These are phyloP conservation scores for Pyricularia pennisetigena DNA, from an alignment of 2,329 filamentous ascomycete species.

Conservation along the genomic window DNA sequence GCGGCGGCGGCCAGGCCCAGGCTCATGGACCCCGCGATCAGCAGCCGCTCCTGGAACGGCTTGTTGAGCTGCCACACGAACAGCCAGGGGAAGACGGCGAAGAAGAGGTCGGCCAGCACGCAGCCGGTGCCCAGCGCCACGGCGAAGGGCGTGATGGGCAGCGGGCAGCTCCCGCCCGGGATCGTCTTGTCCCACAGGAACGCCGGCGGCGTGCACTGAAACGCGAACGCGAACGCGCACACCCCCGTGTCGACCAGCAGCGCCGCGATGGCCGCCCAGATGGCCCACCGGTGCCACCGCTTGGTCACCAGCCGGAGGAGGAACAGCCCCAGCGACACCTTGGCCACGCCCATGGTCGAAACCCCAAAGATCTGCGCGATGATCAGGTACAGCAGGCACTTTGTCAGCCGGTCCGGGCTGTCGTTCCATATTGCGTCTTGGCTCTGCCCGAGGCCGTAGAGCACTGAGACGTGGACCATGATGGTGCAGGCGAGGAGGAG, in stretches of 20 bases:
- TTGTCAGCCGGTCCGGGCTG: slow-evolving; percentile 1
- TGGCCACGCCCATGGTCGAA: slow-evolving; percentile 25
- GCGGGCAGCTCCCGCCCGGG: slow-evolving; percentile 22
- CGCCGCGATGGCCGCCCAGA: slow-evolving; percentile 21
- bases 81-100: slow-evolving; percentile 30
- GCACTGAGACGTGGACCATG: neutral
- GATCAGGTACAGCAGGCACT: neutral
- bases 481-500: slow-evolving; percentile 3
- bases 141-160: slow-evolving; percentile 24
- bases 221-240: slow-evolving; percentile 25
- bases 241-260: slow-evolving; percentile 14
- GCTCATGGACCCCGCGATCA: slow-evolving; percentile 29
- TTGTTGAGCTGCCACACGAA: slow-evolving; percentile 33
- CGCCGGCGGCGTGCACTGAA: slow-evolving; percentile 23
- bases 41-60: slow-evolving; percentile 30
- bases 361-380: slow-evolving; percentile 16
- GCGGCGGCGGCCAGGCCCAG: slow-evolving; percentile 16
- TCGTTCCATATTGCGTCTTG: neutral
- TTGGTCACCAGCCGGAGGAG: slow-evolving; percentile 24
- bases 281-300: slow-evolving; percentile 20
- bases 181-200: slow-evolving; percentile 24
- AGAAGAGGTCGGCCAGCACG: slow-evolving; percentile 27
- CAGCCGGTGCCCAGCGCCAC: slow-evolving; percentile 26
- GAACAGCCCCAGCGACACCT: slow-evolving; percentile 27
- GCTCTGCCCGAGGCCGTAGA: slow-evolving; percentile 1